phyloP scores from a whole-genome alignment of 176 grass and related monocot species.

The Oryza meyeriana region DNA sequence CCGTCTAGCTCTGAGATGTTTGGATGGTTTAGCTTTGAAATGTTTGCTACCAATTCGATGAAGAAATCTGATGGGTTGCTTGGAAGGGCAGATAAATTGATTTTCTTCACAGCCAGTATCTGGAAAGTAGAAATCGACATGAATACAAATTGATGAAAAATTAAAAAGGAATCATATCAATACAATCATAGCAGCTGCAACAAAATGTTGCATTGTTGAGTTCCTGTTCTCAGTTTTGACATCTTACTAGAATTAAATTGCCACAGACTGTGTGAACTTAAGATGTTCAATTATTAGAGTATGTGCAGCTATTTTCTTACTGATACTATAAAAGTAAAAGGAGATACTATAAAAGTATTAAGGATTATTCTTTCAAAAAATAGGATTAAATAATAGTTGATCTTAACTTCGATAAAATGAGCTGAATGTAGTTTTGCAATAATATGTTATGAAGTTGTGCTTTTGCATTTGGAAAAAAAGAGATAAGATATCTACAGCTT shows the following conservation, averaged over 20 bases:
- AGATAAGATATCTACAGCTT: not conserved
- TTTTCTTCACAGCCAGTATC: slow-evolving; percentile 88
- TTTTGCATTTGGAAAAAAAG: slow-evolving; percentile 4
- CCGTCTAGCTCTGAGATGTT: slow-evolving; percentile 77
- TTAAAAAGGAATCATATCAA: not conserved
- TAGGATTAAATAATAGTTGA: not conserved
- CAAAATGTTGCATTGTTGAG: not conserved
- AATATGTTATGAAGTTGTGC: not conserved
- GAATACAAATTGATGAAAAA: not conserved
- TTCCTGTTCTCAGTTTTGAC: not conserved
- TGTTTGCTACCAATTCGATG: slow-evolving; percentile 50
- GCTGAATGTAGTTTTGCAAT: not conserved
- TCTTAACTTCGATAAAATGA: not conserved
- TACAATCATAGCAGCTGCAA: not conserved
- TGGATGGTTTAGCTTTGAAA: slow-evolving; percentile 72
- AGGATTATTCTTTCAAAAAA: not conserved
- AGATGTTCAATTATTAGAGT: not conserved
- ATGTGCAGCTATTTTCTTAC: not conserved
- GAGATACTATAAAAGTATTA: not conserved
- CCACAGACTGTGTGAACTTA: not conserved
- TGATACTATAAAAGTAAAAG: not conserved
- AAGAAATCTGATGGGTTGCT: slow-evolving; percentile 61
- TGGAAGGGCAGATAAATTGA: slow-evolving; percentile 54
- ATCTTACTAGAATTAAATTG: not conserved
- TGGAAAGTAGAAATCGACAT: slow-evolving; percentile 28